A percentile compares a stretch with the other conserved stretches of the same genome.
phyloP scores from a whole-genome alignment of 2,329 filamentous ascomycete species.

The Cordyceps tenuipes region DNA sequence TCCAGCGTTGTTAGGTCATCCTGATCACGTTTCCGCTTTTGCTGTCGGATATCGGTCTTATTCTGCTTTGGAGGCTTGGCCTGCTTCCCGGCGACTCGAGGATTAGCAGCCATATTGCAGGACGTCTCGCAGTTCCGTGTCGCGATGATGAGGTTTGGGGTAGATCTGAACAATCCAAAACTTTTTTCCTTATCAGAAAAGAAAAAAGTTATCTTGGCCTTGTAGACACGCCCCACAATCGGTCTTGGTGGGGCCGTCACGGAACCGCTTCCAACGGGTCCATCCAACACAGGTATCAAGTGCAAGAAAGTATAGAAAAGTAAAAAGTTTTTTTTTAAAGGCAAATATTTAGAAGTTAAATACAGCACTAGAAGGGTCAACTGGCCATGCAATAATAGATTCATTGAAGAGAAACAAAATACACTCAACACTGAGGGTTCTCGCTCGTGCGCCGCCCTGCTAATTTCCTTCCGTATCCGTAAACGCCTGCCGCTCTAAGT shows the following conservation, averaged over 20 bases:
- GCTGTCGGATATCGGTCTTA: slow-evolving; percentile 26
- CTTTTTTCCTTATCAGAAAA: slow-evolving; percentile 1
- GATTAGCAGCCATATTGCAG: slow-evolving; percentile 10
- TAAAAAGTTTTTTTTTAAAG: too few relatives aligned
- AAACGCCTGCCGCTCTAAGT: neutral
- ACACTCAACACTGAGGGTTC: neutral
- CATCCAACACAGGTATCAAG: neutral
- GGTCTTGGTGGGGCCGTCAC: slow-evolving; percentile 1
- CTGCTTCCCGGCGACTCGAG: neutral
- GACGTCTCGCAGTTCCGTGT: neutral
- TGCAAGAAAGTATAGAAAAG: neutral
- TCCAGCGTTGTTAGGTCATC: slow-evolving; percentile 28
- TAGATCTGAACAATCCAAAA: neutral
- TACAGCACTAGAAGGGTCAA: neutral
- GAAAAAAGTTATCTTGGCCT: slow-evolving; percentile 1
- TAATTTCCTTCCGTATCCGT: slow-evolving; percentile 4
- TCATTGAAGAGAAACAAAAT: neutral
- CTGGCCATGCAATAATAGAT: neutral
- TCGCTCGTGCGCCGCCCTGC: slow-evolving; percentile 1
- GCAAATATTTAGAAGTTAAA: too few relatives aligned
- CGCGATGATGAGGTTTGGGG: neutral
- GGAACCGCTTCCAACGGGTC: neutral
- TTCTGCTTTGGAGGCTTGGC: slow-evolving; percentile 18
- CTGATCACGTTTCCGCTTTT: slow-evolving; percentile 31
- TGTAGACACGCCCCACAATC: slow-evolving; percentile 7